Base-by-base conservation (phyloP, 2,329 filamentous ascomycete species). In the Sporothrix humicola region DNA sequence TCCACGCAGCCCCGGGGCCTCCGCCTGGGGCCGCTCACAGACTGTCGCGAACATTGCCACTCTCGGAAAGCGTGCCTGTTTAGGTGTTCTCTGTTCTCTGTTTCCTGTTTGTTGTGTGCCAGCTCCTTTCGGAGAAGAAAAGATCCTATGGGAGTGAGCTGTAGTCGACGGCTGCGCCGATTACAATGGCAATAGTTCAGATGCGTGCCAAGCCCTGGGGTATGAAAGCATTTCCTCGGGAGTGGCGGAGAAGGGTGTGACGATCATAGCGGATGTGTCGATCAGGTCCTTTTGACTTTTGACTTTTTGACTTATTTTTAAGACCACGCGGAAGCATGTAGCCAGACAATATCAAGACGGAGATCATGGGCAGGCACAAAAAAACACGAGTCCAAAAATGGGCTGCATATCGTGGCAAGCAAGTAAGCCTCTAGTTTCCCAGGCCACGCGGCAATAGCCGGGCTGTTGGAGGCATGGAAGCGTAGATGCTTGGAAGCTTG, bases 1-100 rank as follows among this genome's bases (percentile, higher is more conserved):
- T 37, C 31, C 31, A 37, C 31, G 3, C 4, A 37, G 31, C 5
- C 42, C 37, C 59, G n/a, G 37, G 59, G 37, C 59, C 17, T 61
- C 56, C 56, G 56, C n/a, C 56, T 37, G 56, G 56, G 26, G 56
- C 26, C 56, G 26, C 56, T 59, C 56, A 37, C 56, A 59, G 26
- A 17, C 2, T 42, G 17, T 65, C 59, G 59, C 37, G 10, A 44
- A 46, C n/a, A 46, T 65, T 44, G 37, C 59, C 59, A 17, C 15
- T 44, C 59, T 63, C 37, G 59, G 31, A 20, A 23, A 37, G 31
- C 31, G 31, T 37, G 31, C 31, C 31, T 37, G 31, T 37, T 37
- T 7, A 37, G 31, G 31, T 37, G 31, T 37, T 37, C 31, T 7
- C 31, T 37, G 31, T 37, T 37, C 31, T 37, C 31, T 37, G 31